Percentiles rank a stretch among this genome's conserved stretches.
phyloP scores from a whole-genome alignment of 192 early-diverging fungal species.

The Glomus cerebriforme region DNA sequence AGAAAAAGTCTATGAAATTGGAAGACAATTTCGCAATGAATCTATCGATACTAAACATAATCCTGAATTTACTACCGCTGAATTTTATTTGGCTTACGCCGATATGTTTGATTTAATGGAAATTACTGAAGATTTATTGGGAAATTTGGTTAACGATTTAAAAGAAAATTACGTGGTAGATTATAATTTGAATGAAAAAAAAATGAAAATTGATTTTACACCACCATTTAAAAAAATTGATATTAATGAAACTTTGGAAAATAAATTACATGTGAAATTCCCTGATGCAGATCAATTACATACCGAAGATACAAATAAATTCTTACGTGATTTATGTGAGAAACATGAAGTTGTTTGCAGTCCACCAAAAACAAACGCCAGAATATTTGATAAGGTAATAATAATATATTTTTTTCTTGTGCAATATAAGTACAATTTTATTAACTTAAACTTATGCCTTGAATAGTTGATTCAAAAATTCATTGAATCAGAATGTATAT shows the following conservation, averaged over 20 bases:
- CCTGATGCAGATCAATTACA: conserved; percentile 81
- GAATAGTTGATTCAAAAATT: conserved; percentile 73
- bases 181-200: conserved; percentile 87
- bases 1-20: conserved; percentile 99
- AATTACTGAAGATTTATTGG: conserved; percentile 80
- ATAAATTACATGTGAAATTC: conserved; percentile 88
- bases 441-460: conserved; percentile 45
- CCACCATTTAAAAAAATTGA: conserved; percentile 92
- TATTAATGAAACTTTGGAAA: conserved; percentile 92
- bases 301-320: conserved; percentile 80
- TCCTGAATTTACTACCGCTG: conserved; percentile 99
- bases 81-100: conserved; percentile 99
- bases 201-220: conserved; percentile 87
- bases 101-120: conserved; percentile 97
- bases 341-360: conserved; percentile 95
- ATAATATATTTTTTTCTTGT: background rate
- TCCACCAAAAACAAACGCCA: conserved; percentile 88
- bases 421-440: background rate
- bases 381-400: conserved; percentile 86
- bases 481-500: conserved; percentile 75
- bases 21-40: conserved; percentile 99
- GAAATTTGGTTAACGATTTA: conserved; percentile 91
- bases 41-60: conserved; percentile 98
- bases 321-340: conserved; percentile 87
- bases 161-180: conserved; percentile 89